Conservation (phyloP, 192 early-diverging fungal genomes). For the Backusella liffmaniae region DNA sequence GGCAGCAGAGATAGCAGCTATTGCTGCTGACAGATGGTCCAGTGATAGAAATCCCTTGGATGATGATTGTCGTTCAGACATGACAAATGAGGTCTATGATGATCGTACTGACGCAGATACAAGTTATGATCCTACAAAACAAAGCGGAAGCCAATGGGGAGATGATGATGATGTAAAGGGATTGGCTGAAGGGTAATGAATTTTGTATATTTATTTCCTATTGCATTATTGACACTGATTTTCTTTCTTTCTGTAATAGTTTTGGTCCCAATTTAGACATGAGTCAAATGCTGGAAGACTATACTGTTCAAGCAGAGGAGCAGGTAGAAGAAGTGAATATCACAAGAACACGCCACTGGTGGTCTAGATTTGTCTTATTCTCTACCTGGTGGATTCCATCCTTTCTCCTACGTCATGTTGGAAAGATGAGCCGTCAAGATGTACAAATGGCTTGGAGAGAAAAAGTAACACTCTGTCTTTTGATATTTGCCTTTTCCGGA, state of each 20-base stretch:
- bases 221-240: background rate
- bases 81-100: slow-evolving; percentile 15
- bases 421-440: slow-evolving; percentile 83
- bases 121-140: background rate
- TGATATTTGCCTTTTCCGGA: slow-evolving; percentile 79
- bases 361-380: slow-evolving; percentile 78
- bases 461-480: slow-evolving; percentile 80
- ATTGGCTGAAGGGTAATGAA: slow-evolving; percentile 37
- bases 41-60: slow-evolving; percentile 34
- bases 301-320: slow-evolving; percentile 31
- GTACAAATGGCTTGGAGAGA: slow-evolving; percentile 96
- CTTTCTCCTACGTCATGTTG: slow-evolving; percentile 52
- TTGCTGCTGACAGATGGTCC: slow-evolving; percentile 27
- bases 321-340: slow-evolving; percentile 51
- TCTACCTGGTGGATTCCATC: slow-evolving; percentile 84
- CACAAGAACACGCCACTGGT: slow-evolving; percentile 49
- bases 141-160: slow-evolving; percentile 28
- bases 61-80: slow-evolving; percentile 39
- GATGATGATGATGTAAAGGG: slow-evolving; percentile 37
- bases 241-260: background rate
- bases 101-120: slow-evolving; percentile 23
- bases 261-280: slow-evolving; percentile 37
- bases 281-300: slow-evolving; percentile 43
- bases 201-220: background rate
- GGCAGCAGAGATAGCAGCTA: slow-evolving; percentile 29